phyloP scores from a whole-genome alignment of 345 rosid species.

The Gossypium stocksii region DNA sequence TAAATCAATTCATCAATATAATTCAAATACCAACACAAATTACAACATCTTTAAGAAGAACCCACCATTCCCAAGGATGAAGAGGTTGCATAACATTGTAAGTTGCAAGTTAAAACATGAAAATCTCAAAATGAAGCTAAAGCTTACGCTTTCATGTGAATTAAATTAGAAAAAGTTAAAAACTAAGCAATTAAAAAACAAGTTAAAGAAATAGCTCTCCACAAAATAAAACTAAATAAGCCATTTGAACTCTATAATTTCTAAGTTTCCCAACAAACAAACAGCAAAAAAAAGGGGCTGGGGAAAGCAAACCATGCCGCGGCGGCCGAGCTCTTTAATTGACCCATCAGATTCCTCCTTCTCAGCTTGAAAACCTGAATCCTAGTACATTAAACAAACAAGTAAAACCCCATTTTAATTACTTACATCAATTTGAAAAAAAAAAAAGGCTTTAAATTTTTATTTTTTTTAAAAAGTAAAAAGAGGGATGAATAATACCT shows the following conservation, averaged over 20 bases:
- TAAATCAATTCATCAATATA: background rate
- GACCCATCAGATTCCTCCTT: slow-evolving; percentile 45
- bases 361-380: slow-evolving; percentile 36
- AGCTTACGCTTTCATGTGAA: background rate
- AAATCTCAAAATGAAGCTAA: background rate
- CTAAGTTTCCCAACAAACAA: background rate
- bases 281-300: background rate
- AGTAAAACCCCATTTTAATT: background rate
- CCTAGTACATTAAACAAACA: slow-evolving; percentile 30
- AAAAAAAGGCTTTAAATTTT: background rate
- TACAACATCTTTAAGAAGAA: background rate
- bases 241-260: background rate
- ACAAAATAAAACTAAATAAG: background rate
- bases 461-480: background rate
- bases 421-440: slow-evolving; percentile 1
- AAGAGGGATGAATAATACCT: slow-evolving; percentile 31
- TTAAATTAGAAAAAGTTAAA: background rate
- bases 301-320: slow-evolving; percentile 63
- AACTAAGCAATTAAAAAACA: background rate
- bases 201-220: background rate
- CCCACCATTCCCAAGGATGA: background rate
- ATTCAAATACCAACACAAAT: background rate
- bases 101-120: background rate
- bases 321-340: slow-evolving; percentile 78
- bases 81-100: background rate